phyloP scores from a whole-genome alignment of 2,329 filamentous ascomycete genomes.

The Ophiostoma perfectum region DNA sequence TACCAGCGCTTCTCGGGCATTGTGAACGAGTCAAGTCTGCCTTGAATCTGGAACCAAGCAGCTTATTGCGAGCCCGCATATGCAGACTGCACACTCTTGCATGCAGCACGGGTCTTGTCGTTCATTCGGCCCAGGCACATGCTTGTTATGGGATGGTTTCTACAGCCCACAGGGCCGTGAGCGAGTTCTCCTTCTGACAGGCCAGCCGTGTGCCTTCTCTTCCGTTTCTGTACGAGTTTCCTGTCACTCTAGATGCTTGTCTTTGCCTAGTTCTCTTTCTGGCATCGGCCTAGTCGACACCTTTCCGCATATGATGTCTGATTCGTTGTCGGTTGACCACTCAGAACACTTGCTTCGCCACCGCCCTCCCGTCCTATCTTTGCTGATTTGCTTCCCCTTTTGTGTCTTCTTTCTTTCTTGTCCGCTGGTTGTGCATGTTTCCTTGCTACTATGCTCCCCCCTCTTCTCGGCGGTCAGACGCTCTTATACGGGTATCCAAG shows the following conservation, averaged over 20 bases:
- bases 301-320: neutral
- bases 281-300: neutral
- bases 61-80: neutral
- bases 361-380: neutral
- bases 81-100: constrained; percentile 2
- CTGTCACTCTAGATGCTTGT: neutral
- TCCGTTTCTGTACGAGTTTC: neutral
- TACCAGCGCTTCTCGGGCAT: neutral
- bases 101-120: neutral
- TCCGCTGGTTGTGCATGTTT: neutral
- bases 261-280: constrained; percentile 1
- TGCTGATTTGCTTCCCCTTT: neutral
- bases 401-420: neutral
- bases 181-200: neutral
- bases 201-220: neutral
- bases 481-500: no score
- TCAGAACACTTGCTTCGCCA: constrained; percentile 12
- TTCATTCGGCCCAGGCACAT: constrained; percentile 1
- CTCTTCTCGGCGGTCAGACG: no score
- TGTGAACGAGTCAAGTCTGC: neutral
- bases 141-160: constrained; percentile 1
- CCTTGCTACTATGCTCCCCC: no score
- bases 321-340: constrained; percentile 9
- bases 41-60: neutral
- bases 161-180: neutral